Percentiles rank a stretch among this genome's conserved stretches.
phyloP scores from a whole-genome alignment of 2,329 filamentous ascomycete genomes.

The Dothidotthia symphoricarpi region DNA sequence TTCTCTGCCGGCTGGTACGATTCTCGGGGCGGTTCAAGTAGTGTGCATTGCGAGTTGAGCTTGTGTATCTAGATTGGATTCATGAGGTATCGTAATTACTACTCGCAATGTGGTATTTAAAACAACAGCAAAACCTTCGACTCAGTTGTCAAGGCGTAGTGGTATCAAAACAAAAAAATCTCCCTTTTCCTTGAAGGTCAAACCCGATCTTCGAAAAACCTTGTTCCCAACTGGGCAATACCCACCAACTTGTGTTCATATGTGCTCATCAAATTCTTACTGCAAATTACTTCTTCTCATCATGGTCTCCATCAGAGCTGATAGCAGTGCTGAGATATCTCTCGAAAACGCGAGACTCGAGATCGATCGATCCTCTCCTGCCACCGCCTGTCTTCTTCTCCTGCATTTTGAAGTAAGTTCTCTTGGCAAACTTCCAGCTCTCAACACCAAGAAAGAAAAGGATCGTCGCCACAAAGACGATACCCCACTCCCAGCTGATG shows the following conservation, averaged over 20 bases:
- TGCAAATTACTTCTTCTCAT: conserved; percentile 25
- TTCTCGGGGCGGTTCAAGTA: too few relatives aligned
- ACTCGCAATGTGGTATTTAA: conserved; percentile 8
- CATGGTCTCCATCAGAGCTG: conserved; percentile 27
- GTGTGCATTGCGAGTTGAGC: too few relatives aligned
- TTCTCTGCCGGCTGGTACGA: too few relatives aligned
- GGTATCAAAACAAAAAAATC: conserved; percentile 26
- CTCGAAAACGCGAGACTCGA: conserved; percentile 34
- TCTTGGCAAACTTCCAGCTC: conserved; percentile 65
- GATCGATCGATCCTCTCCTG: conserved; percentile 30
- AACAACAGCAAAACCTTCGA: conserved; percentile 12
- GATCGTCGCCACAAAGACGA: conserved; percentile 62
- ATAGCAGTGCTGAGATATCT: conserved; percentile 35
- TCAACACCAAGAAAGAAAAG: conserved; percentile 66
- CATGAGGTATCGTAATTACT: background rate
- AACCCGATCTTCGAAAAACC: conserved; percentile 1
- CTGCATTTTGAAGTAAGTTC: conserved; percentile 41
- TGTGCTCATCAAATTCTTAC: background rate
- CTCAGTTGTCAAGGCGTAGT: conserved; percentile 13
- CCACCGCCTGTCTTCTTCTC: conserved; percentile 20
- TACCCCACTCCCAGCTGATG: conserved; percentile 68
- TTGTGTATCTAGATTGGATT: conserved; percentile 8
- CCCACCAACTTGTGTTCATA: background rate
- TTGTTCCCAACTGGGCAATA: conserved; percentile 7
- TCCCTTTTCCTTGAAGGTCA: conserved; percentile 12